Evolutionary conservation across 108 stramenopile genomes (phyloP).

Genomic region (Conticribra weissflogii): DNA sequence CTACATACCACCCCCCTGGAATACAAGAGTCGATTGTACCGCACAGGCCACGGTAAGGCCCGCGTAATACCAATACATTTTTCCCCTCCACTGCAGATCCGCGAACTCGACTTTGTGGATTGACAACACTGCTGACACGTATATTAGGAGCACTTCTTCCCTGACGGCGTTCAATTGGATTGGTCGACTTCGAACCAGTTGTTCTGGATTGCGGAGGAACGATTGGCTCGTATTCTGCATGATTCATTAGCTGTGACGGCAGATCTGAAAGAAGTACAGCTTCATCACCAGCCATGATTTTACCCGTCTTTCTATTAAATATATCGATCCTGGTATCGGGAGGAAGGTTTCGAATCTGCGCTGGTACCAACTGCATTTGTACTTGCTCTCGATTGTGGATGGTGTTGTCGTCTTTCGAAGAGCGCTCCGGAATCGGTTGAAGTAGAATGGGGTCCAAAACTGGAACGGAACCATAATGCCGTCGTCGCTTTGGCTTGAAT

Average conservation of each 20-base stretch:
- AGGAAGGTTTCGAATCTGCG: constrained; percentile 29
- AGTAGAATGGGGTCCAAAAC: constrained; percentile 19
- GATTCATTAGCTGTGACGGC: constrained; percentile 30
- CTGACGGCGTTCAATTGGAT: constrained; percentile 10
- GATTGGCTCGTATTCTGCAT: constrained; percentile 55
- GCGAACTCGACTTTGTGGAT: constrained; percentile 44
- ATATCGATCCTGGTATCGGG: constrained; percentile 46
- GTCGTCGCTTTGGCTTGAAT: background rate
- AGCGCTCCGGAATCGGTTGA: background rate
- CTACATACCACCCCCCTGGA: constrained; percentile 48
- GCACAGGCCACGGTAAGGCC: constrained; percentile 39
- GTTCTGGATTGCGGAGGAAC: constrained; percentile 19
- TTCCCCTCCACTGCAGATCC: constrained; percentile 32
- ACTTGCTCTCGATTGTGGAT: background rate
- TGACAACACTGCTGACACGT: constrained; percentile 28
- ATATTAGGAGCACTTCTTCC: constrained; percentile 39
- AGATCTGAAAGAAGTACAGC: constrained; percentile 38
- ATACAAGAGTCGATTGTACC: constrained; percentile 27
- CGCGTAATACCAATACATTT: constrained; percentile 40
- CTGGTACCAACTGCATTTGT: constrained; percentile 3
- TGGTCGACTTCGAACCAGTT: background rate
- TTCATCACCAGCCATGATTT: constrained; percentile 39
- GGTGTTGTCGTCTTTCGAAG: background rate
- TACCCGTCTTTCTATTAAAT: constrained; percentile 50
- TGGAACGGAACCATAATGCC: background rate